Evolutionary conservation across 306 rosid species (phyloP).

Genomic region (Glycine tomentella): DNA sequence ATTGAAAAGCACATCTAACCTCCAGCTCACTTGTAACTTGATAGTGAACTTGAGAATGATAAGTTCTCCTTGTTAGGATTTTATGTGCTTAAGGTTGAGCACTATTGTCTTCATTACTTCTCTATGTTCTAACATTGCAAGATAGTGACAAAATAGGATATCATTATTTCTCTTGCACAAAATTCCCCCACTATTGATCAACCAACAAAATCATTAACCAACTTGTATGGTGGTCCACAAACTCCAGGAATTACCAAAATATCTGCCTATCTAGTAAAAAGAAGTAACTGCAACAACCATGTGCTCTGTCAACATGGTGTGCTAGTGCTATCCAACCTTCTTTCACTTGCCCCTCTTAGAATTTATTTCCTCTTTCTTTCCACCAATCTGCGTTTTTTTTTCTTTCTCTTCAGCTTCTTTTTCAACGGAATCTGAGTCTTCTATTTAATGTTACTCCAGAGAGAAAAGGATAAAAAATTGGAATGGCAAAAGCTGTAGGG

Average conservation of each 20-base stretch:
- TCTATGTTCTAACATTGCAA: conserved; percentile 19
- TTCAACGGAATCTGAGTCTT: conserved; percentile 20
- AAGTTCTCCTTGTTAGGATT: conserved; percentile 1
- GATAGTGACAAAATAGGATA: conserved; percentile 31
- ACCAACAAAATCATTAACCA: conserved; percentile 44
- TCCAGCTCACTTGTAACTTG: too few relatives aligned
- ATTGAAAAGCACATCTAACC: too few relatives aligned
- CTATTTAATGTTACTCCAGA: conserved; percentile 30
- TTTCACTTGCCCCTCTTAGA: conserved; percentile 27
- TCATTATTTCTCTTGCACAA: conserved; percentile 4
- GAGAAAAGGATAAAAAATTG: conserved; percentile 18
- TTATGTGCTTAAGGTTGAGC: conserved; percentile 11
- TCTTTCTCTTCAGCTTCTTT: not conserved
- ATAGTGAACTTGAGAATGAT: not conserved
- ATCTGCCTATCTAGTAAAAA: conserved; percentile 4
- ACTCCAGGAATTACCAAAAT: conserved; percentile 37
- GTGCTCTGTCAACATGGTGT: conserved; percentile 39
- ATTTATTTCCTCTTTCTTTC: conserved; percentile 35
- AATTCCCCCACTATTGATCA: conserved; percentile 36
- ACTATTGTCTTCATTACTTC: not conserved
- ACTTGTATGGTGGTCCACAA: conserved; percentile 34
- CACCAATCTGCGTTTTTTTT: conserved; percentile 1
- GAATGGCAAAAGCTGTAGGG: conserved; percentile 13
- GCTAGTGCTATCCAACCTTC: conserved; percentile 43
- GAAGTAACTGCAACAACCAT: conserved; percentile 44